Conservation (phyloP, 352 stramenopile species). For the Phytophthora podocarpi region DNA sequence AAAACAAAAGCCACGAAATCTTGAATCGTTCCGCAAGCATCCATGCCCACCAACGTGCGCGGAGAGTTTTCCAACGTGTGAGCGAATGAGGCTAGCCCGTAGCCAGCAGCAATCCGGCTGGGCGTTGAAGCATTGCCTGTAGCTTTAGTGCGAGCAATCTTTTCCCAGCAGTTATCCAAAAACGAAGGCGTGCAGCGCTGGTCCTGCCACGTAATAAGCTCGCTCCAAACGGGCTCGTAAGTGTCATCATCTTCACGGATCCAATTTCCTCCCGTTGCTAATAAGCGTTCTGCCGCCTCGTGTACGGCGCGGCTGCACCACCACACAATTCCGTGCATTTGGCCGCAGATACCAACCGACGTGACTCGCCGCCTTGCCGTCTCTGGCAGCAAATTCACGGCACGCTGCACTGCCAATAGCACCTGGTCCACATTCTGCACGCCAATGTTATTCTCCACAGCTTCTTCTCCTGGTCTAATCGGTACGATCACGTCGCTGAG, state of each 20-base stretch:
- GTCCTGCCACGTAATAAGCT: conserved; percentile 82
- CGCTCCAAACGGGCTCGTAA: conserved; percentile 50
- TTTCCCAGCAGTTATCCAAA: conserved; percentile 38
- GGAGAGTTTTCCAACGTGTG: conserved; percentile 49
- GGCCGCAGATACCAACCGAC: conserved; percentile 74
- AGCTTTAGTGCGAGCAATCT: conserved; percentile 18
- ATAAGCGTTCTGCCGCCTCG: conserved; percentile 32
- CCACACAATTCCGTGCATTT: conserved; percentile 90
- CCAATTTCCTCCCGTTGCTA: conserved; percentile 18
- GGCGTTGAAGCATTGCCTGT: not conserved
- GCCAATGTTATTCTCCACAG: conserved; percentile 19
- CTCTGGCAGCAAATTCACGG: conserved; percentile 39
- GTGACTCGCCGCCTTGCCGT: conserved; percentile 26
- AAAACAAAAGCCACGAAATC: conserved; percentile 79
- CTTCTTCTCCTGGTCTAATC: conserved; percentile 2
- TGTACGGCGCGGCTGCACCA: conserved; percentile 59
- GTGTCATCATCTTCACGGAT: conserved; percentile 1
- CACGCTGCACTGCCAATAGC: conserved; percentile 46
- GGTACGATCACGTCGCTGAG: conserved; percentile 42
- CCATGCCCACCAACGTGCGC: conserved; percentile 47
- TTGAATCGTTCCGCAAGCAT: conserved; percentile 82
- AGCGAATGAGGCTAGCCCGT: conserved; percentile 73
- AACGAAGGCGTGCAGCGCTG: conserved; percentile 71
- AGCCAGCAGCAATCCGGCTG: conserved; percentile 59
- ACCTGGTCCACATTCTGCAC: conserved; percentile 60